Base-by-base conservation (phyloP, 2,329 filamentous ascomycete species). In the Penicillium sp. region DNA sequence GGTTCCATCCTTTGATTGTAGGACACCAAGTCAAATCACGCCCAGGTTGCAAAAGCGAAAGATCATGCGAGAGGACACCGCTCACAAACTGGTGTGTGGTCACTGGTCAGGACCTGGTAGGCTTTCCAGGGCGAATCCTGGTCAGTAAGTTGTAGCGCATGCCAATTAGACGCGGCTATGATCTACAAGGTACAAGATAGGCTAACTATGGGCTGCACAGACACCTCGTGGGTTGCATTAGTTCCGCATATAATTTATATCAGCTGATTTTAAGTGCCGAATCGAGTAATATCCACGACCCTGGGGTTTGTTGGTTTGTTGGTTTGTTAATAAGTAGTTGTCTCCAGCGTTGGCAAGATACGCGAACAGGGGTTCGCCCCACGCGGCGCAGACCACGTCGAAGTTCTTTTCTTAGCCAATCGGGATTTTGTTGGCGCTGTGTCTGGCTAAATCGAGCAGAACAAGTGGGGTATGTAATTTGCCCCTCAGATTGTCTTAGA, bases 211-310 rank as follows among this genome's bases (percentile, higher is more conserved):
- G 60, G 55, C 41, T 57, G 34, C 41, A 48, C 41, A 51, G 47
- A 43, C 21, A 47, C 21, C 49, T 60, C 50, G 45, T 43, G 25
- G 48, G 31, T 41, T 63, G 65, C 63, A 62, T 64, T 67, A 64
- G 62, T 47, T 59, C 58, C 62, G 65, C 65, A 66, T 56, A 36
- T 36, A 25, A 43, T 33, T 58, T 52, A 44, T 50, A 63, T 67
- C 65, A 67, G 60, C 65, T 67, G 65, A 67, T 41, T 41, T 46
- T 31, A 38, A 55, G 40, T 44, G 23, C 44, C 52, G 23, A 47
- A 47, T 50, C 43, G 33, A 58, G 40, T 23, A 48, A 55, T 55
- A 52, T 19, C 31, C 11, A 29, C 2, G 23, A 21, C n/a, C n/a
- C 31, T 39, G 19, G 13, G 31, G n/a, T 33, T 21, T 23, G 19